phyloP scores from a whole-genome alignment of 2,329 filamentous ascomycete species.

The Fusarium incarnatum region DNA sequence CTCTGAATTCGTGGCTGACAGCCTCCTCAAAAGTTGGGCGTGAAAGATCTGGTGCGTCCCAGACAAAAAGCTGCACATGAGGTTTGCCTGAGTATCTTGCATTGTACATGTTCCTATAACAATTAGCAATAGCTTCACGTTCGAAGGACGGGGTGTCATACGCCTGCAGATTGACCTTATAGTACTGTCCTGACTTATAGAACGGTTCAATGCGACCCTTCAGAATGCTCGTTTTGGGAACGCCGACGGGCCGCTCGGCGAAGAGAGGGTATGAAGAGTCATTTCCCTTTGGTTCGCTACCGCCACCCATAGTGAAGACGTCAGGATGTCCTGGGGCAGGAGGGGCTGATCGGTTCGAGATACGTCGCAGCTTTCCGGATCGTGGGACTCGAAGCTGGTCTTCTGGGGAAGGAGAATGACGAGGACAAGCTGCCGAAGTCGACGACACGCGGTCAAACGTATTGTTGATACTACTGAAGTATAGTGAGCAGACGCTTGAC shows the following conservation, averaged over 20 bases:
- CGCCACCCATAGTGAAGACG: conserved; percentile 63
- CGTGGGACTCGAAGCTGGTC: conserved; percentile 32
- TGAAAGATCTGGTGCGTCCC: conserved; percentile 81
- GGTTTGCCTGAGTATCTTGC: conserved; percentile 70
- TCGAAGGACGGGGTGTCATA: conserved; percentile 56
- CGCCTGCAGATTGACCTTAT: conserved; percentile 78
- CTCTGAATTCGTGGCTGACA: conserved; percentile 76
- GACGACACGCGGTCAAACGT: conserved; percentile 43
- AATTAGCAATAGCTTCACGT: conserved; percentile 4
- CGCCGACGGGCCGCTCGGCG: conserved; percentile 70
- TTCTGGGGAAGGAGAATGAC: conserved; percentile 41
- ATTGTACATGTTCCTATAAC: conserved; percentile 53
- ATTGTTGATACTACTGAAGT: conserved; percentile 37
- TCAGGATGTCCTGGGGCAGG: conserved; percentile 49
- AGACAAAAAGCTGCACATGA: conserved; percentile 86
- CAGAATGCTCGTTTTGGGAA: conserved; percentile 88
- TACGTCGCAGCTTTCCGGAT: conserved; percentile 46
- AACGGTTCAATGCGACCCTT: conserved; percentile 85
- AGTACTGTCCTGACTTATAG: conserved; percentile 82
- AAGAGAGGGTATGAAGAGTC: conserved; percentile 63
- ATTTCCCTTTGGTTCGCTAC: conserved; percentile 57
- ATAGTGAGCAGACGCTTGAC: conserved; percentile 37
- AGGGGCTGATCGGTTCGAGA: conserved; percentile 55
- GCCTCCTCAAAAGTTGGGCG: conserved; percentile 91
- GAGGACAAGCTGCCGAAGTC: conserved; percentile 42